Evolutionary conservation across 768 basidiomycete genomes (phyloP).

Genomic region (Kwoniella sp.): DNA sequence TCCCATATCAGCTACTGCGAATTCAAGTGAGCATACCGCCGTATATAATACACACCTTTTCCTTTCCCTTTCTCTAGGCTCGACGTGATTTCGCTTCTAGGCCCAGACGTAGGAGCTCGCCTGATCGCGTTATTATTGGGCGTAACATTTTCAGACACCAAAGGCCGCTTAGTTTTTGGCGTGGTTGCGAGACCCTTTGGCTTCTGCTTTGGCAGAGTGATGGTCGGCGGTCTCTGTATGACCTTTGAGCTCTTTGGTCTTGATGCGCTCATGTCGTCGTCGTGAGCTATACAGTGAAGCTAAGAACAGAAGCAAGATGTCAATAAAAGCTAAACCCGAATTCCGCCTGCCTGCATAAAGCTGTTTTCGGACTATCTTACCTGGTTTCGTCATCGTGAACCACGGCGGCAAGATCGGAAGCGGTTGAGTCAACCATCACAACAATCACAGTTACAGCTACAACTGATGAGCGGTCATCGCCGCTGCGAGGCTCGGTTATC

Average conservation of each 20-base stretch:
- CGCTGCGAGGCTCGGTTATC: not conserved
- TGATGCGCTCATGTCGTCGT: constrained; percentile 25
- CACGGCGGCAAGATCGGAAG: not conserved
- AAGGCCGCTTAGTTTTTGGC: constrained; percentile 2
- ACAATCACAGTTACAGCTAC: not conserved
- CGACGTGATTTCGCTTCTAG: constrained; percentile 4
- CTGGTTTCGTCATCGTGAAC: not conserved
- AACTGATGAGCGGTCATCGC: not conserved
- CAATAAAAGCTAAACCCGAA: not conserved
- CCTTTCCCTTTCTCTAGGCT: constrained; percentile 23
- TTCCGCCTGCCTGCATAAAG: too few species aligned
- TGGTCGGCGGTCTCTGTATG: constrained; percentile 17
- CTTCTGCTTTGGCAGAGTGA: constrained; percentile 8
- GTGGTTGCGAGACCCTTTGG: not conserved
- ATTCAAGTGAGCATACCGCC: too few species aligned
- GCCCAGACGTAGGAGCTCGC: constrained; percentile 8
- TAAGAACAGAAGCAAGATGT: not conserved
- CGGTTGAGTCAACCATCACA: constrained; percentile 8
- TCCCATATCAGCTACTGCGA: not conserved
- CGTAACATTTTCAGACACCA: not conserved
- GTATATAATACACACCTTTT: constrained; percentile 15
- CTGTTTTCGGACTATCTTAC: too few species aligned
- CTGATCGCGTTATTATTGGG: not conserved
- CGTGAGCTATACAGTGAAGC: not conserved
- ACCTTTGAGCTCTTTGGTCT: constrained; percentile 30